phyloP scores from a whole-genome alignment of 139 green algal species.

The Coelastrella sp. region DNA sequence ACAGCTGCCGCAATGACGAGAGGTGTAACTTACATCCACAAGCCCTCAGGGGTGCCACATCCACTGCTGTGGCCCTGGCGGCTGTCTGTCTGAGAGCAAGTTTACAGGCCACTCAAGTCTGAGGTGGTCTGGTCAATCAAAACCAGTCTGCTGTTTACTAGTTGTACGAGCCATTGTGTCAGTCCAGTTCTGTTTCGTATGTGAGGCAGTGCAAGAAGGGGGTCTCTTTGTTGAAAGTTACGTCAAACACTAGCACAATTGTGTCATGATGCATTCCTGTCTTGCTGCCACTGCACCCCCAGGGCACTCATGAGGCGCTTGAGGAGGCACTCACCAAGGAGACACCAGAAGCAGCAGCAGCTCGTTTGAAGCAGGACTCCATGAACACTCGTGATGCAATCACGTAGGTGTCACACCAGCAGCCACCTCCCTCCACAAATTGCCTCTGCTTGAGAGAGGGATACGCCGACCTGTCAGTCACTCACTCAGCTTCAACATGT shows the following conservation, averaged over 20 bases:
- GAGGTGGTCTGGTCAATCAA: too few species aligned
- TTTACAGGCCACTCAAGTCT: too few species aligned
- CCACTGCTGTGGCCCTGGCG: too few species aligned
- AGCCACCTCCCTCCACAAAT: neutral
- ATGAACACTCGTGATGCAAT: conserved; percentile 46
- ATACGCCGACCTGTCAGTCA: neutral
- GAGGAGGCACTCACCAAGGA: conserved; percentile 50
- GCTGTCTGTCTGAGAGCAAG: too few species aligned
- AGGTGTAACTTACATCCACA: too few species aligned
- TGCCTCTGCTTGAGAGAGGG: neutral
- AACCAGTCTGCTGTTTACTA: too few species aligned
- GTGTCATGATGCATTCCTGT: neutral
- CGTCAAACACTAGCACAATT: neutral
- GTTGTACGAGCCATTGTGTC: too few species aligned
- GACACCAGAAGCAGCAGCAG: conserved; percentile 49
- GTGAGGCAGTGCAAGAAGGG: too few species aligned
- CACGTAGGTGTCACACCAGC: conserved; percentile 44
- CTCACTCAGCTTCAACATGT: neutral
- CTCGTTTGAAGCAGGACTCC: conserved; percentile 51
- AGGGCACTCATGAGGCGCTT: conserved; percentile 59
- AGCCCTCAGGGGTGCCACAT: too few species aligned
- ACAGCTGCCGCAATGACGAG: too few species aligned
- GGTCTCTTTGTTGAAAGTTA: too few species aligned
- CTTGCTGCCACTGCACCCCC: neutral
- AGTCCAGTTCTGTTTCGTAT: too few species aligned